Conservation (phyloP, 179 eudicot genomes). For the Patellifolia procumbens region DNA sequence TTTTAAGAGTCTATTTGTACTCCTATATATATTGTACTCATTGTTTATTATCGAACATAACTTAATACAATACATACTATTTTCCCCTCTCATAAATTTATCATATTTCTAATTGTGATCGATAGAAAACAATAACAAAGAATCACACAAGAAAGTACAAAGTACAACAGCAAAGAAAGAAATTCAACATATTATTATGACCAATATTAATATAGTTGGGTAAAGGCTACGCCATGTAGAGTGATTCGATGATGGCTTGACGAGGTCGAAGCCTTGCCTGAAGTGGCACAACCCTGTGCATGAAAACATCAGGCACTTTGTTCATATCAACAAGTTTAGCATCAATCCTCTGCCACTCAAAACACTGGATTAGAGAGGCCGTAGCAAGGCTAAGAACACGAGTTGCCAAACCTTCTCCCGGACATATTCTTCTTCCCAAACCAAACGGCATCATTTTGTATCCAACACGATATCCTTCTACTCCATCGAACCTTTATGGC, state of each 20-base stretch:
- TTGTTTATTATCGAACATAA: too few species aligned
- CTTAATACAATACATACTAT: too few species aligned
- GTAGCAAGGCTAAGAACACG: constrained; percentile 3
- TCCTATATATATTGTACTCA: too few species aligned
- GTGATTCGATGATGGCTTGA: neutral
- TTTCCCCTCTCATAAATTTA: too few species aligned
- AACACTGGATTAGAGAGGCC: constrained; percentile 11
- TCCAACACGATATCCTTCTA: constrained; percentile 12
- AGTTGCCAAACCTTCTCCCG: constrained; percentile 20
- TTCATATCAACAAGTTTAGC: neutral
- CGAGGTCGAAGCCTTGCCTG: constrained; percentile 2
- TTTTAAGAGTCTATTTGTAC: too few species aligned
- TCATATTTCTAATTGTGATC: too few species aligned
- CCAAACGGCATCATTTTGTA: constrained; percentile 17
- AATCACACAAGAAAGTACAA: too few species aligned
- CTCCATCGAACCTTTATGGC: constrained; percentile 20
- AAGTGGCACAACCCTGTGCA: constrained; percentile 3
- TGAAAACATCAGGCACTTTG: constrained; percentile 1
- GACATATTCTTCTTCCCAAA: constrained; percentile 12
- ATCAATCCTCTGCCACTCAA: neutral
- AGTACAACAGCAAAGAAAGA: too few species aligned
- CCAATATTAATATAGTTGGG: too few species aligned
- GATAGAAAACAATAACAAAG: too few species aligned
- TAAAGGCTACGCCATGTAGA: too few species aligned
- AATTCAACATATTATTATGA: too few species aligned